Evolutionary conservation across 768 basidiomycete genomes (phyloP), one percentile per base, ranked within the genome.

Genomic region (Arthromyces matolae): DNA sequence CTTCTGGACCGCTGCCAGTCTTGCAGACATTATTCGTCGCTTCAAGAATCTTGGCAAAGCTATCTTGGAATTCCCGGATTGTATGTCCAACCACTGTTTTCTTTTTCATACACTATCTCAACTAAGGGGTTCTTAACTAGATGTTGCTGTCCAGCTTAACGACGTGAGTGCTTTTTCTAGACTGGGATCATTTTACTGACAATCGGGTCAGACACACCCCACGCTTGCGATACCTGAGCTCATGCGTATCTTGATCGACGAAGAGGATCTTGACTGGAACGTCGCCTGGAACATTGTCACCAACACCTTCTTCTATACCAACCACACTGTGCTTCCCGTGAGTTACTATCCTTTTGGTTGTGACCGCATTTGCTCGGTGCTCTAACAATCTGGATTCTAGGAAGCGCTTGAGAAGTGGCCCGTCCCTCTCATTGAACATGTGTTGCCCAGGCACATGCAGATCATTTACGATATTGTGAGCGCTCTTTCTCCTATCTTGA

Each of bases 211-310:
- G 83, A 96, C 94, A 5, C 94, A 96, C 66, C 94, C 94, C 1
- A 94, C 93, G 3, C 78, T 97, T 49, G 91, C 93, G 20, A 91
- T 97, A 60, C 89, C 89, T 19, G 95, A 99, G 66, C 73, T 97
- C 45, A 92, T 93, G 90, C 83, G 94, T 23, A 81, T 97, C 55
- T 76, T 89, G 23, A 69, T 89, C 55, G 94, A 97, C 59, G 95
- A 97, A 27, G 94, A 97, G 64, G 90, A 93, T 27, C 60, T 93
- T 18, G 58, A 70, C 2, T 99, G 93, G 89, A 80, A 81, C 52
- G 57, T 67, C 13, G 93, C 95, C 4, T 99, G 95, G 95, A 65
- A 75, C 19, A 91, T 97, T 57, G 83, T 86, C 38, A 89, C 82
- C 44, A 86, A 86, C 62, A 91, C 89, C 2, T 94, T 95, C 73